Base-by-base conservation (phyloP, 2,329 filamentous ascomycete species). In the Ampelomyces quisqualis region DNA sequence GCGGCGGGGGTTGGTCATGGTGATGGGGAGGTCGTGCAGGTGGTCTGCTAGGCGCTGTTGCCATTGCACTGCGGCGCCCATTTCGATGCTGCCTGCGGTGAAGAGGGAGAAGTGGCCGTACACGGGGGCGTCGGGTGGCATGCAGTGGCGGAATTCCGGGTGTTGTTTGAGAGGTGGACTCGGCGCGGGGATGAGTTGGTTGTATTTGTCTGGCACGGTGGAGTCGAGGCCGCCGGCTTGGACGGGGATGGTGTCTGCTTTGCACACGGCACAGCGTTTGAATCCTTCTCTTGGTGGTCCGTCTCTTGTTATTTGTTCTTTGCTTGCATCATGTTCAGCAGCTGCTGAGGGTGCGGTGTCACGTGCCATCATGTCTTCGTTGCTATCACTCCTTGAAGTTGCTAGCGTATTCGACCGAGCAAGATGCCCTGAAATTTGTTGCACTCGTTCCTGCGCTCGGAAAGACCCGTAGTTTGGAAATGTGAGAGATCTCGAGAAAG, bases 1-100 rank as follows among this genome's bases (percentile, higher is more conserved):
- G 2, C 80, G 75, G 7, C 74, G 67, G 0, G 82, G 82, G 49
- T 85, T 79, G 60, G 76, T 71, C 45, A 85, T 63, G 2, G 76
- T 80, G 43, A 84, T 59, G 4, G 75, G 72, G 1, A 71, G 53
- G 1, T 66, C 26, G 4, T 47, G 55, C 11, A 84, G 69, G 2
- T 62, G 59, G 3, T 54, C 37, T 2, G 58, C 62, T 13, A 85
- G 59, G 2, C 53, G 55, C 4, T 65, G 53, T 28, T 81, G 79
- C 80, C 80, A 84, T 55, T 79, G 73, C 0, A 67, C 66, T 0
- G 67, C 64, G 1, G 41, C 46, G 46, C 66, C 67, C 62, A 65
- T 68, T 40, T 68, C 75, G 14, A 80, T 83, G 23, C 72, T 75
- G 24, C 82, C 81, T 0, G 80, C 79, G 5, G 83, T 74, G 62